phyloP scores from a whole-genome alignment of 169 alveolate genomes.

The Plasmodium falciparum region DNA sequence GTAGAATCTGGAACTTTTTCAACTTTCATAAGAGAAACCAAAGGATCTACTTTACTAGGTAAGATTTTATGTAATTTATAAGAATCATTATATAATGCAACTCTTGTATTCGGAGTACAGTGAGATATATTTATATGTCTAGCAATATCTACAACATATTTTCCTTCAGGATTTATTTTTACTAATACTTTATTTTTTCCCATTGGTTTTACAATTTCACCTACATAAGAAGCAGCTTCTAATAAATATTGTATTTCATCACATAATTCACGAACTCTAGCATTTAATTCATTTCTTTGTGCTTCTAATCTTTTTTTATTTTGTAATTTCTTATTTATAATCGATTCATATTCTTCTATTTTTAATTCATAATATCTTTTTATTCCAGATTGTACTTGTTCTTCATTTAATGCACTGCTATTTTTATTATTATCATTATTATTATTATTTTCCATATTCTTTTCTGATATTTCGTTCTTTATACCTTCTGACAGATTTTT shows the following conservation, averaged over 20 bases:
- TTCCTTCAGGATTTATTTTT: constrained; percentile 98
- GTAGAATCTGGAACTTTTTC: constrained; percentile 99
- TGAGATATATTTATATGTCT: constrained; percentile 93
- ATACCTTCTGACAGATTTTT: constrained; percentile 15
- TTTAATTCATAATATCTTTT: constrained; percentile 79
- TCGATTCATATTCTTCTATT: constrained; percentile 86
- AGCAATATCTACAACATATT: constrained; percentile 96
- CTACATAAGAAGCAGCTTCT: constrained; percentile 98
- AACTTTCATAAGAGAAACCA: constrained; percentile 99
- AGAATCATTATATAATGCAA: constrained; percentile 92
- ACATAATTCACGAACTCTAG: constrained; percentile 94
- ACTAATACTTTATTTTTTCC: constrained; percentile 97
- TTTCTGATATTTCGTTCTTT: constrained; percentile 11
- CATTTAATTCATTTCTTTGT: constrained; percentile 97
- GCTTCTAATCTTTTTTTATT: constrained; percentile 96
- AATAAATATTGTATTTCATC: constrained; percentile 95
- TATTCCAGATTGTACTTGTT: constrained; percentile 64
- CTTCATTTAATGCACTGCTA: constrained; percentile 24
- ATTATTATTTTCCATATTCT: background rate
- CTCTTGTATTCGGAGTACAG: constrained; percentile 96
- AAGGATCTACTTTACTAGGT: constrained; percentile 99
- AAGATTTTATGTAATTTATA: constrained; percentile 95
- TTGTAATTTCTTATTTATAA: constrained; percentile 79
- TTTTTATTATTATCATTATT: background rate
- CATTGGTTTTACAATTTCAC: constrained; percentile 98